Percentiles rank a stretch among this genome's conserved stretches.
phyloP scores from a whole-genome alignment of 2,329 filamentous ascomycete genomes.

The Byssoonygena ceratinophila region DNA sequence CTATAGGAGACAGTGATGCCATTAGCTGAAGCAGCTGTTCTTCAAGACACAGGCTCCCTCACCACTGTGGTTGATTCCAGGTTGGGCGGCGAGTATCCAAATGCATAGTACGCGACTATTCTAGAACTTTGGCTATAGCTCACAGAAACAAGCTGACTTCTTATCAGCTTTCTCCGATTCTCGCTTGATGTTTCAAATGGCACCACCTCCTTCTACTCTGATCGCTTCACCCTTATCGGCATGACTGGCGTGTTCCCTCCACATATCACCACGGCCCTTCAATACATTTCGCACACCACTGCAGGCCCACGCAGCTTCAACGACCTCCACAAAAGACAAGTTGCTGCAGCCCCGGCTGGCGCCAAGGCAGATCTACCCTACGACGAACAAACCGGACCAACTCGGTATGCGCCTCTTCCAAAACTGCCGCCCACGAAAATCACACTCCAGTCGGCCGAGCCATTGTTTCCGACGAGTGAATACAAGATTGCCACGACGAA shows the following conservation, averaged over 20 bases:
- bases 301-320: conserved; percentile 19
- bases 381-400: conserved; percentile 46
- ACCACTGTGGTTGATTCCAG: conserved; percentile 37
- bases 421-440: conserved; percentile 50
- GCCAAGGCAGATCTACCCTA: conserved; percentile 39
- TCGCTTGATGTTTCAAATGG: conserved; percentile 45
- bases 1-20: conserved; percentile 33
- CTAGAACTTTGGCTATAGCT: neutral
- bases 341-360: conserved; percentile 2
- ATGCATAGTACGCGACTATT: conserved; percentile 46
- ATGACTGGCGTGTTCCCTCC: conserved; percentile 53
- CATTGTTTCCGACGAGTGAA: conserved; percentile 46
- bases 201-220: conserved; percentile 48
- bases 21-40: conserved; percentile 31
- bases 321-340: conserved; percentile 26
- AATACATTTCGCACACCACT: conserved; percentile 28
- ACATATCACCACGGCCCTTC: conserved; percentile 30
- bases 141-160: neutral
- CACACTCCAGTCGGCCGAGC: conserved; percentile 41
- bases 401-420: conserved; percentile 53
- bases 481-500: conserved; percentile 44
- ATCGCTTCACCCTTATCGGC: conserved; percentile 52
- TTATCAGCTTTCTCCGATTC: conserved; percentile 48
- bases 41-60: conserved; percentile 34
- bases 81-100: conserved; percentile 37